Percentiles rank a stretch among this genome's conserved stretches.
These are phyloP conservation scores for Solanum habrochaites DNA, from an alignment of 257 asterid species.

Conservation along the genomic window DNA sequence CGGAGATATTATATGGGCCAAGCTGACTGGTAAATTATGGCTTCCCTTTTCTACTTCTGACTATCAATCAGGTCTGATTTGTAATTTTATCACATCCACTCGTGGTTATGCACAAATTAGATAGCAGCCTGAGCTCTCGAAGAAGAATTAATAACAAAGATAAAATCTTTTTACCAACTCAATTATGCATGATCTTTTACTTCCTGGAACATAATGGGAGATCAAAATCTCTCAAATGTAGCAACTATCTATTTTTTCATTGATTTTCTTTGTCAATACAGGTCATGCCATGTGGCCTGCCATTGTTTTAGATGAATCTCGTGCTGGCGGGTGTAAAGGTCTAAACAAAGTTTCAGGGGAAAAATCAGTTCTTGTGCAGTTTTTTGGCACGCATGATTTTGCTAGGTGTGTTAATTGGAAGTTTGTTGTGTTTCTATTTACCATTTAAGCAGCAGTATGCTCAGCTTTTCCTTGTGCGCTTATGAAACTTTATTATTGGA, in stretches of 20 bases:
- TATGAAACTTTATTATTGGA: constrained; percentile 3
- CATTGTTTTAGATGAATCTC: constrained; percentile 74
- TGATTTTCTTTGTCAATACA: constrained; percentile 14
- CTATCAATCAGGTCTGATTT: neutral
- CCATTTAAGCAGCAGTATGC: neutral
- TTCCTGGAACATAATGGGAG: neutral
- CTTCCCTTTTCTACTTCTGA: neutral
- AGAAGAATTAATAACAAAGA: neutral
- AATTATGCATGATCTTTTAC: neutral
- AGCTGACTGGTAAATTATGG: constrained; percentile 64
- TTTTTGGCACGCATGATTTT: constrained; percentile 97
- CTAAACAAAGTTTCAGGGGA: constrained; percentile 64
- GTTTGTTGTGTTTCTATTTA: neutral
- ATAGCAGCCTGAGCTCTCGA: neutral
- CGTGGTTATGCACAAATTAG: neutral
- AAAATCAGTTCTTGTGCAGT: constrained; percentile 80
- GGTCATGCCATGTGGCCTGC: constrained; percentile 99
- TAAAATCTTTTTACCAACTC: neutral
- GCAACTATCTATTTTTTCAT: neutral
- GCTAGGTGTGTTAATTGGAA: constrained; percentile 53
- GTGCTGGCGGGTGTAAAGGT: constrained; percentile 52
- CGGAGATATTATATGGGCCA: constrained; percentile 95
- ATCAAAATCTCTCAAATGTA: neutral
- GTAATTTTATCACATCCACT: neutral
- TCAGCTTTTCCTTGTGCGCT: neutral